phyloP scores from a whole-genome alignment of 2,329 filamentous ascomycete species.

The Trichoderma brevicompactum region DNA sequence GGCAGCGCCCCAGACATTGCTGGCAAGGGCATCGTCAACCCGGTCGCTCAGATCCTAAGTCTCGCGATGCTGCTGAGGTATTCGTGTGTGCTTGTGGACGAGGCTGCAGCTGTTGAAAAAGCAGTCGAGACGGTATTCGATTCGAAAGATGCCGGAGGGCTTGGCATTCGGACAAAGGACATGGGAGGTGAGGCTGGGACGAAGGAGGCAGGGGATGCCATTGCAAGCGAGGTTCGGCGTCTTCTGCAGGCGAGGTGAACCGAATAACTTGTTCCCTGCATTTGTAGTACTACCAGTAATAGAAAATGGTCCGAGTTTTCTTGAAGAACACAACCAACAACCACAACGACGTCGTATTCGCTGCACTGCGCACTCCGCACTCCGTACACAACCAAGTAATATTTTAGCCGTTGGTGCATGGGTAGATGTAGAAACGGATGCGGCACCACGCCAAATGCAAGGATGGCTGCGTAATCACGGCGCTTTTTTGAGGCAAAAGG shows the following conservation, averaged over 20 bases:
- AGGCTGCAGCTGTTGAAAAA: constrained; percentile 66
- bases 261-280: too few species aligned
- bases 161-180: constrained; percentile 65
- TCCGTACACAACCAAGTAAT: too few species aligned
- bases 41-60: constrained; percentile 71
- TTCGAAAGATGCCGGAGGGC: constrained; percentile 44
- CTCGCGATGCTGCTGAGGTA: constrained; percentile 77
- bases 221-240: constrained; percentile 32
- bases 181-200: constrained; percentile 68
- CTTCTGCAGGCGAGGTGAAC: constrained; percentile 13
- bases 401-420: too few species aligned
- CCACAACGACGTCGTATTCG: too few species aligned
- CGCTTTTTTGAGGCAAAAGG: too few species aligned
- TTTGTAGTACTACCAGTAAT: background rate
- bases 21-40: constrained; percentile 73
- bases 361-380: too few species aligned
- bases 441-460: too few species aligned
- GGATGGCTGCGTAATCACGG: too few species aligned
- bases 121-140: constrained; percentile 69
- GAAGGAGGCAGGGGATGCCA: constrained; percentile 68
- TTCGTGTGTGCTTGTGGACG: constrained; percentile 64
- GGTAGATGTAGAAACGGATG: too few species aligned
- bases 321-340: too few species aligned
- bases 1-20: constrained; percentile 75
- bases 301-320: background rate